Evolutionary conservation across 805 yeast genomes (phyloP).

Genomic region (Yarrowia yakushimensis): DNA sequence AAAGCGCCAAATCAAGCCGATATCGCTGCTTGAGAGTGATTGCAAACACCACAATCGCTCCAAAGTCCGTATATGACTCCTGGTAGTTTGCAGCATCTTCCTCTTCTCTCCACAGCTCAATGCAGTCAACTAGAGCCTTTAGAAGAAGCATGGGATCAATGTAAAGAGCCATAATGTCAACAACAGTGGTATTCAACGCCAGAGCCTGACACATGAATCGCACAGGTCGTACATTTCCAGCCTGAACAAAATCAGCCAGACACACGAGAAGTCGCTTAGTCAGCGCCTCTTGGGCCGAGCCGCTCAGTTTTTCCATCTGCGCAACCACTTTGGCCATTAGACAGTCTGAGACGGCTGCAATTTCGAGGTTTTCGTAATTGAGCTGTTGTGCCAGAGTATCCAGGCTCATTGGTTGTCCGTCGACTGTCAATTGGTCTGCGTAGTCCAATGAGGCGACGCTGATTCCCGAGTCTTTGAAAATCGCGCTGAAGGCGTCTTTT

Average conservation of each 20-base stretch:
- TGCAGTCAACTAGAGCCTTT: slow-evolving; percentile 47
- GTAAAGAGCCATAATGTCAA: slow-evolving; percentile 47
- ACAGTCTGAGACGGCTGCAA: slow-evolving; percentile 51
- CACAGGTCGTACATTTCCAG: slow-evolving; percentile 45
- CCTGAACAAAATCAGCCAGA: slow-evolving; percentile 40
- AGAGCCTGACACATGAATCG: slow-evolving; percentile 53
- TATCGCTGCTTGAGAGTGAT: slow-evolving; percentile 43
- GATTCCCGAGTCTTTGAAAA: slow-evolving; percentile 18
- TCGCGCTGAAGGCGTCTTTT: slow-evolving; percentile 22
- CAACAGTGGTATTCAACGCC: slow-evolving; percentile 42
- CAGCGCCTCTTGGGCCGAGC: slow-evolving; percentile 47
- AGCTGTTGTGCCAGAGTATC: slow-evolving; percentile 34
- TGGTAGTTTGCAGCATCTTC: slow-evolving; percentile 60
- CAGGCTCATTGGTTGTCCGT: slow-evolving; percentile 33
- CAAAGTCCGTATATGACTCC: slow-evolving; percentile 66
- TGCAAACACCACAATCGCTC: slow-evolving; percentile 53
- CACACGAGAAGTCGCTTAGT: slow-evolving; percentile 40
- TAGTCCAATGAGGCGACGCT: background rate
- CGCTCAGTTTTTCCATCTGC: slow-evolving; percentile 47
- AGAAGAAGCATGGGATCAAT: slow-evolving; percentile 45
- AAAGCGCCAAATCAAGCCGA: slow-evolving; percentile 31
- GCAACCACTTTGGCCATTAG: slow-evolving; percentile 49
- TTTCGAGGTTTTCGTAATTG: slow-evolving; percentile 45
- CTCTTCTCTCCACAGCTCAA: slow-evolving; percentile 50
- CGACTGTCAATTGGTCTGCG: background rate